Percentiles rank a stretch among this genome's conserved stretches.
Conservation (phyloP, 352 stramenopile genomes). For the Globisporangium ultimum region DNA sequence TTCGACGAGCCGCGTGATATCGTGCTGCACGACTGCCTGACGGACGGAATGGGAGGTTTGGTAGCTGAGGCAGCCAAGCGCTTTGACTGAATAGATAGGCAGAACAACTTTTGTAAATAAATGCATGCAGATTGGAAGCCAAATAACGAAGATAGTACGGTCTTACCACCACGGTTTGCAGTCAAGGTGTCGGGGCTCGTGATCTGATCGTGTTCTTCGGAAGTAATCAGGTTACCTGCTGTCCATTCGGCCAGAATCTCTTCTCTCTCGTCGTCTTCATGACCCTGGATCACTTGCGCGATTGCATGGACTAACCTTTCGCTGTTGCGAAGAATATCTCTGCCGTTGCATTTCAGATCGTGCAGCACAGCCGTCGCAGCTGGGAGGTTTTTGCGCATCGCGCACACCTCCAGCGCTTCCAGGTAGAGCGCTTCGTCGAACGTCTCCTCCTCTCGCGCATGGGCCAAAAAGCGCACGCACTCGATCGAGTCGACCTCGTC, state of each 20-base stretch:
- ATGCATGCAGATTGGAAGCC: too few species aligned
- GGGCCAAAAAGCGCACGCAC: constrained; percentile 41
- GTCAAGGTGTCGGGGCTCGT: constrained; percentile 1
- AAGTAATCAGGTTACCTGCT: constrained; percentile 24
- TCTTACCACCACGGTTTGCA: neutral
- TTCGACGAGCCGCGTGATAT: constrained; percentile 57
- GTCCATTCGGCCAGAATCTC: constrained; percentile 39
- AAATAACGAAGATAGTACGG: too few species aligned
- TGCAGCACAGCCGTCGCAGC: constrained; percentile 30
- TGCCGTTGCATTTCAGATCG: constrained; percentile 27
- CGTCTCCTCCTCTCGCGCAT: constrained; percentile 43
- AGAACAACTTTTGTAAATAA: too few species aligned
- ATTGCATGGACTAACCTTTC: constrained; percentile 43
- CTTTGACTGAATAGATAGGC: constrained; percentile 26
- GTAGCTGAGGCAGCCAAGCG: constrained; percentile 51
- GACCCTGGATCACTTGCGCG: constrained; percentile 24
- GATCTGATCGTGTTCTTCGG: constrained; percentile 28
- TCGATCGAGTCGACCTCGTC: constrained; percentile 28
- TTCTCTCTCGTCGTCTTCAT: constrained; percentile 26
- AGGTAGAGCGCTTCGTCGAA: constrained; percentile 65
- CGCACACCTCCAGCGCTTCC: constrained; percentile 57
- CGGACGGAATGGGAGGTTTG: constrained; percentile 65
- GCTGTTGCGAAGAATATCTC: constrained; percentile 32
- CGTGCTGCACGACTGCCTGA: constrained; percentile 65
- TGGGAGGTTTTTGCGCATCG: constrained; percentile 29